Evolutionary conservation across 2,329 filamentous ascomycete genomes (phyloP).

Genomic region (Pseudocercospora musae): DNA sequence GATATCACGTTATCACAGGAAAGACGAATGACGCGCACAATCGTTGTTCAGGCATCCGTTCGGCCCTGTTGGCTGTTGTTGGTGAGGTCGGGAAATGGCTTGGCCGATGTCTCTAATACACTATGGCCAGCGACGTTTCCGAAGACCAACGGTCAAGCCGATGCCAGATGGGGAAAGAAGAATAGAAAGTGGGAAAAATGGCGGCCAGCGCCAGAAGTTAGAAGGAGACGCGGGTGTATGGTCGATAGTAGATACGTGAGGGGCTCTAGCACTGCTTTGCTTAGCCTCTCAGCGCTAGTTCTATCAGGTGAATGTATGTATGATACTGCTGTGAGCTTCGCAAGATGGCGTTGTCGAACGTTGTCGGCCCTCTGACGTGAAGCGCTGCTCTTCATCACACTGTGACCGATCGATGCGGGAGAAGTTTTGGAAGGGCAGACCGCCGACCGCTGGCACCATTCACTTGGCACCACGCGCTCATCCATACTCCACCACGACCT

Average conservation of each 20-base stretch:
- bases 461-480: background rate
- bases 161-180: background rate
- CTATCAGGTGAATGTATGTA: no score
- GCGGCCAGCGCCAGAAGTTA: background rate
- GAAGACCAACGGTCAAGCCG: background rate
- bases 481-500: slow-evolving; percentile 6
- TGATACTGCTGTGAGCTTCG: background rate
- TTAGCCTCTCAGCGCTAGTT: background rate
- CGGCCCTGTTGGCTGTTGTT: background rate
- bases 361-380: background rate
- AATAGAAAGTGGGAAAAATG: background rate
- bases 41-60: background rate
- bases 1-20: no score
- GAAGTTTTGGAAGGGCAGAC: background rate
- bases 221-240: background rate
- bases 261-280: background rate
- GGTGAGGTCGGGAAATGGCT: no score
- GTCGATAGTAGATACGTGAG: background rate
- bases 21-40: background rate
- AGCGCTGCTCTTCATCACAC: background rate
- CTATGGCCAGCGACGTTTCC: background rate
- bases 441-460: no score
- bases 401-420: background rate
- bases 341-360: background rate
- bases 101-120: background rate